Percentiles rank a stretch among this genome's conserved stretches.
These are phyloP conservation scores for Penicillium palitans DNA, from an alignment of 2,329 filamentous ascomycete genomes.

Conservation along the genomic window DNA sequence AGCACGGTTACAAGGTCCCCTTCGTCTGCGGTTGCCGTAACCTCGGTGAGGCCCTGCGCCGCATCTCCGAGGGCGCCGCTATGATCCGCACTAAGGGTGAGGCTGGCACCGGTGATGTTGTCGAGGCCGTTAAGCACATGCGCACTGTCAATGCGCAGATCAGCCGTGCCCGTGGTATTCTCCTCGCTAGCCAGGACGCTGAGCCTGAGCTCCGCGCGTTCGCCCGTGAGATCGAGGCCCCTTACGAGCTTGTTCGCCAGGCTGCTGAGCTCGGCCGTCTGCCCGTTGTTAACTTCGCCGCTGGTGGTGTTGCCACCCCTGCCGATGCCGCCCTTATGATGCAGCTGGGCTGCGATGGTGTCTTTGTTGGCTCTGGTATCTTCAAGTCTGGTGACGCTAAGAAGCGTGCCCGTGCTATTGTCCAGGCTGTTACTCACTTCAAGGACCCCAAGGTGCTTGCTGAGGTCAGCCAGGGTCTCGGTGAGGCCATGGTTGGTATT, in stretches of 20 bases:
- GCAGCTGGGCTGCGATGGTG: conserved; percentile 96
- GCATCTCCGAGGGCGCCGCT: conserved; percentile 89
- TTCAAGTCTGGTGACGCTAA: conserved; percentile 94
- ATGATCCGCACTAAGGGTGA: conserved; percentile 99
- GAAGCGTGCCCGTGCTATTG: conserved; percentile 89
- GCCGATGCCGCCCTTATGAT: conserved; percentile 98
- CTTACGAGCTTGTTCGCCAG: conserved; percentile 77
- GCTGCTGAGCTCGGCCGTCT: conserved; percentile 83
- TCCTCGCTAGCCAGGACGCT: conserved; percentile 40
- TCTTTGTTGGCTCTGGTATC: conserved; percentile 95
- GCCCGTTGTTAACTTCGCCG: conserved; percentile 96
- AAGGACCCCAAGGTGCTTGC: conserved; percentile 81
- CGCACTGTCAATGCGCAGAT: conserved; percentile 85
- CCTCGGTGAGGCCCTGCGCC: conserved; percentile 85
- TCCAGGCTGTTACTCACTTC: conserved; percentile 89
- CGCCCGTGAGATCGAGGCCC: conserved; percentile 77
- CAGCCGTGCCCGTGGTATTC: conserved; percentile 63
- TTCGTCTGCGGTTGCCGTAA: conserved; percentile 97
- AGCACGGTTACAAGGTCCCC: conserved; percentile 75
- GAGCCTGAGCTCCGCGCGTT: conserved; percentile 75
- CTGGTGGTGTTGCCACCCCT: conserved; percentile 98
- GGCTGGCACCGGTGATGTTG: conserved; percentile 93
- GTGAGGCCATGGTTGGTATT: conserved; percentile 98
- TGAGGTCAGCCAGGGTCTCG: conserved; percentile 81
- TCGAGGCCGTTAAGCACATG: conserved; percentile 96